Conservation (phyloP, 495 filamentous ascomycete genomes). For the Melanomma pulvis-pyrius region DNA sequence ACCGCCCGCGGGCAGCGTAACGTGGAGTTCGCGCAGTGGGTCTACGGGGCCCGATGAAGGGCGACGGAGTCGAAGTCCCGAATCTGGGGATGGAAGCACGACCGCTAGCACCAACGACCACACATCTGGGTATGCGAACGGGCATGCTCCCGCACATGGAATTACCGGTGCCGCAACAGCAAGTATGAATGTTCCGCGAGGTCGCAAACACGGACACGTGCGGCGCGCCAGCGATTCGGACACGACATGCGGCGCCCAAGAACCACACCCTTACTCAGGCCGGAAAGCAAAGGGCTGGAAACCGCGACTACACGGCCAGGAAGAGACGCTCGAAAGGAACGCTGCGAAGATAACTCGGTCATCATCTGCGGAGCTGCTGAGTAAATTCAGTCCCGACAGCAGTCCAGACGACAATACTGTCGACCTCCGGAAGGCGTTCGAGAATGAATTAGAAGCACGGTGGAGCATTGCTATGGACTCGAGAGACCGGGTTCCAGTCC, state of each 20-base stretch:
- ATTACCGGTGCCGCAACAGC: conserved; percentile 15
- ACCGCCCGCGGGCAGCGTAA: conserved; percentile 11
- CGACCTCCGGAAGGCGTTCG: not conserved
- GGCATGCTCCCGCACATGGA: conserved; percentile 24
- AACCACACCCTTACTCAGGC: not conserved
- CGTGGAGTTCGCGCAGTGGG: conserved; percentile 23
- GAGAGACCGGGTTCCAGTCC: conserved; percentile 1
- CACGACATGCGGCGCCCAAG: not conserved
- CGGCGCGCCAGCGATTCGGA: conserved; percentile 27
- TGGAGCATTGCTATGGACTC: not conserved
- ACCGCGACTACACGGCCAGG: conserved; percentile 4
- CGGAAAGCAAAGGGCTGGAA: conserved; percentile 30
- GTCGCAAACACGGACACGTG: not conserved
- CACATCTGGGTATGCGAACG: conserved; percentile 7
- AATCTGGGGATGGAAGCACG: not conserved
- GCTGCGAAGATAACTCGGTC: not conserved
- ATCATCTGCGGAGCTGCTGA: conserved; percentile 21
- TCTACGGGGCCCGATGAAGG: conserved; percentile 26
- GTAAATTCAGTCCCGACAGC: conserved; percentile 19
- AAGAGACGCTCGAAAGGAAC: not conserved
- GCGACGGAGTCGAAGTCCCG: conserved; percentile 4
- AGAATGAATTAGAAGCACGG: conserved; percentile 15
- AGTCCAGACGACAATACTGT: conserved; percentile 14
- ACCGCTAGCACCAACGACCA: not conserved
- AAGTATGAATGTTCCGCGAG: not conserved